Percentiles rank a stretch among this genome's conserved stretches.
phyloP scores from a whole-genome alignment of 768 basidiomycete genomes.

The Boletus reticuloceps region DNA sequence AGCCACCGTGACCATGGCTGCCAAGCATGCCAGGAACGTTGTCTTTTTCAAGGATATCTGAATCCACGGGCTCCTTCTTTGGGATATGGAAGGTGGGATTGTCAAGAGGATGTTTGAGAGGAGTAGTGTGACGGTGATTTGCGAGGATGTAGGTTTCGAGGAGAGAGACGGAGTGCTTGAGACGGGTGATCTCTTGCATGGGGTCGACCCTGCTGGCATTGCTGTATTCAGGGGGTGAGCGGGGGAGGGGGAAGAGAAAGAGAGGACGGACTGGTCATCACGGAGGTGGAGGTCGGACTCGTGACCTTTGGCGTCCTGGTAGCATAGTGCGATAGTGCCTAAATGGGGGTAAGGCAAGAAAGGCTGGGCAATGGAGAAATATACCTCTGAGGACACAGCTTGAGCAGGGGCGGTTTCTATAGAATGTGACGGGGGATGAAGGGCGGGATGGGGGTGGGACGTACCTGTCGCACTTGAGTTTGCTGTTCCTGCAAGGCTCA shows the following conservation, averaged over 20 bases:
- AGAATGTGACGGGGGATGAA: neutral
- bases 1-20: constrained; percentile 60
- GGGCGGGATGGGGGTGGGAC: neutral
- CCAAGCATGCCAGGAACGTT: constrained; percentile 65
- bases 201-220: constrained; percentile 37
- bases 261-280: constrained; percentile 43
- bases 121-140: constrained; percentile 26
- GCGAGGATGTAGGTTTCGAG: constrained; percentile 36
- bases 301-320: constrained; percentile 69
- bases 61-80: constrained; percentile 54
- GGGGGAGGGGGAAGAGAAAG: constrained; percentile 29
- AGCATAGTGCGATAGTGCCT: constrained; percentile 82
- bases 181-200: constrained; percentile 39
- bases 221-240: constrained; percentile 31
- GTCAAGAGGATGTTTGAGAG: constrained; percentile 28
- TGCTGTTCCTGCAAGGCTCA: constrained; percentile 83
- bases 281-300: constrained; percentile 54
- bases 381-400: constrained; percentile 80
- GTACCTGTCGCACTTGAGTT: constrained; percentile 86
- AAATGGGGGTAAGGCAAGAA: constrained; percentile 18
- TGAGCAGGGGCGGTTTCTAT: constrained; percentile 83
- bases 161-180: constrained; percentile 41
- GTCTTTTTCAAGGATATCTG: constrained; percentile 45
- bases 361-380: constrained; percentile 20
- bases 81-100: constrained; percentile 34